These are phyloP conservation scores for Penicillium sp. DNA, from an alignment of 2,329 filamentous ascomycete genomes.

Conservation along the genomic window DNA sequence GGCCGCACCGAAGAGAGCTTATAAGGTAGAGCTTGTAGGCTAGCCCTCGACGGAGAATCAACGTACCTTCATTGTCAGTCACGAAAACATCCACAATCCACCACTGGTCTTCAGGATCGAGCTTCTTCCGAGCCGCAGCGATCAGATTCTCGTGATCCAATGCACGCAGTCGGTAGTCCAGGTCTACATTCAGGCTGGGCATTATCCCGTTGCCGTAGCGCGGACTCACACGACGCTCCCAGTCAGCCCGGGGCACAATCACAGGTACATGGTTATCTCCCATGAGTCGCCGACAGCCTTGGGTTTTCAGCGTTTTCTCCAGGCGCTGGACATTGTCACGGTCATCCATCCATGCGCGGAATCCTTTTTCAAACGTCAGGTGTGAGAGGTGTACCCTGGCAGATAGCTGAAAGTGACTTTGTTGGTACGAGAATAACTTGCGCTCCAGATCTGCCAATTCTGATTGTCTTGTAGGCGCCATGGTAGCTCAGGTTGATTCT, in stretches of 20 bases:
- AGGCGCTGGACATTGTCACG: constrained; percentile 7
- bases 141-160: constrained; percentile 8
- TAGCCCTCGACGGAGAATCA: background rate
- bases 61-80: background rate
- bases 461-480: background rate
- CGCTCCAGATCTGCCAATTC: background rate
- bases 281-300: constrained; percentile 9
- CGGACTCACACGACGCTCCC: constrained; percentile 6
- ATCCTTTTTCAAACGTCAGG: constrained; percentile 4
- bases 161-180: constrained; percentile 1
- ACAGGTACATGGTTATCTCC: constrained; percentile 10
- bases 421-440: constrained; percentile 2
- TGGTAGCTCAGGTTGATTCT: background rate
- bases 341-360: constrained; percentile 8
- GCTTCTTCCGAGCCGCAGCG: background rate
- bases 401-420: constrained; percentile 1
- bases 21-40: background rate
- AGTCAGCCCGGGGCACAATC: constrained; percentile 3
- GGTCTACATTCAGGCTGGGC: constrained; percentile 4
- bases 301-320: constrained; percentile 4
- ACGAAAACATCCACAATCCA: constrained; percentile 14
- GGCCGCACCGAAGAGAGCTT: background rate
- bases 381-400: constrained; percentile 8
- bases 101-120: constrained; percentile 1
- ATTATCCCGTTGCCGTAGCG: background rate